Base-by-base conservation (phyloP, 176 grass and related monocot genomes). In the Oryza australiensis region DNA sequence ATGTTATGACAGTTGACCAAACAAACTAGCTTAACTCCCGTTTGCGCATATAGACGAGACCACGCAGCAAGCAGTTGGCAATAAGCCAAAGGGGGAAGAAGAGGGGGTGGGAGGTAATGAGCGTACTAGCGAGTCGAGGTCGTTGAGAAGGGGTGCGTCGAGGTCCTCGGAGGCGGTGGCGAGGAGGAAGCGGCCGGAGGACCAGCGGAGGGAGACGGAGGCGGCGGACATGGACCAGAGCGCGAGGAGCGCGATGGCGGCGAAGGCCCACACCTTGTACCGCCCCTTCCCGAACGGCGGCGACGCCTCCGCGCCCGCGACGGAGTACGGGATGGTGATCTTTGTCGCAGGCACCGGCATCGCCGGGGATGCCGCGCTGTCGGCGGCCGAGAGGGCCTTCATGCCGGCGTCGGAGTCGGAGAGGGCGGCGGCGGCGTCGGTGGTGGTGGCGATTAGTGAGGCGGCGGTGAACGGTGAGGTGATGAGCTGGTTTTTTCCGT, bases 221-320 rank as follows among this genome's bases (percentile, higher is more conserved):
- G 90, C 96, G 40, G 96, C 90, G 70, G 90, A 86, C 96, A 99
- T 95, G 72, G 93, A 99, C 96, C 93, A 99, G 76, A 95, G 73
- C 66, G 96, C 88, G 72, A 98, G 92, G 41, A 98, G 96, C 82
- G 92, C 77, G 85, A 99, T 94, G 91, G 96, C 91, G 29, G 87
- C 85, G 83, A 95, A 55, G 13, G 87, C 93, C 96, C 96, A 99
- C 16, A 91, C 84, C 89, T 95, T 99, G 89, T 92, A 99, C 57
- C 86, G 86, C 0, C 93, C 89, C 84, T 93, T 94, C n/a, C 86
- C 77, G 11, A 86, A 78, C 24, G 87, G 35, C 26, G 63, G 29
- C 26, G 72, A 45, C 5, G 81, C 66, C 68, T 82, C 83, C 63
- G 74, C 82, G 65, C 20, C 74, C 7, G 0, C 62, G 4, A 8